phyloP scores from a whole-genome alignment of 1,284 basidiomycete genomes.

The Microbotryum silenes-acaulis region DNA sequence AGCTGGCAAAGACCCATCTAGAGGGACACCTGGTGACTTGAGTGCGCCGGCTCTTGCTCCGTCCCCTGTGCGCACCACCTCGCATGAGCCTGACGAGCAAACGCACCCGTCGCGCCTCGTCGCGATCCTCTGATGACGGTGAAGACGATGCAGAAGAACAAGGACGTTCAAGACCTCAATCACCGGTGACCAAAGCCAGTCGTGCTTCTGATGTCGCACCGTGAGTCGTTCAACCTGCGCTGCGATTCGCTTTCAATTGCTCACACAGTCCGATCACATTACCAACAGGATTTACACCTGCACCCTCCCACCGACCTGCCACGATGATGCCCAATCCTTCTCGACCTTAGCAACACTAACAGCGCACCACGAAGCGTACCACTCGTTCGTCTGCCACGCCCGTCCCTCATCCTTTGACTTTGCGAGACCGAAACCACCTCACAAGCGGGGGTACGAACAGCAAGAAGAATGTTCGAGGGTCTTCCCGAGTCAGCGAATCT shows the following conservation, averaged over 20 bases:
- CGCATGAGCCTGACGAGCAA: not conserved
- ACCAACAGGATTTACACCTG: conserved; percentile 45
- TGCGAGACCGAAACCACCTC: not conserved
- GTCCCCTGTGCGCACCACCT: not conserved
- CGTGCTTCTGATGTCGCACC: too few species aligned
- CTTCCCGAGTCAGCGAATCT: conserved; percentile 70
- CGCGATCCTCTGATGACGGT: not conserved
- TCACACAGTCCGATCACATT: too few species aligned
- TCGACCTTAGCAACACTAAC: conserved; percentile 60
- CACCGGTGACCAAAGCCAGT: too few species aligned
- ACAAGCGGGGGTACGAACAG: not conserved
- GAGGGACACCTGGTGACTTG: too few species aligned
- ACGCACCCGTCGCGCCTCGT: not conserved
- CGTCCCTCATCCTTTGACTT: conserved; percentile 1
- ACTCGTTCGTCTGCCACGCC: conserved; percentile 67
- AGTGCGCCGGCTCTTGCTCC: not conserved
- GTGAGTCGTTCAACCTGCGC: too few species aligned
- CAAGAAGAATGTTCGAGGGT: conserved; percentile 57
- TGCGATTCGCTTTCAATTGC: too few species aligned
- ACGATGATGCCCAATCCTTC: conserved; percentile 52
- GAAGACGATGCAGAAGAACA: too few species aligned
- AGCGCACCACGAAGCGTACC: conserved; percentile 69
- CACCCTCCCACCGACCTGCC: conserved; percentile 72
- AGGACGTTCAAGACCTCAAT: too few species aligned
- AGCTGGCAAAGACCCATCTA: too few species aligned